These are phyloP conservation scores for Solanum dulcamara DNA, from an alignment of 257 asterid genomes.

Conservation along the genomic window DNA sequence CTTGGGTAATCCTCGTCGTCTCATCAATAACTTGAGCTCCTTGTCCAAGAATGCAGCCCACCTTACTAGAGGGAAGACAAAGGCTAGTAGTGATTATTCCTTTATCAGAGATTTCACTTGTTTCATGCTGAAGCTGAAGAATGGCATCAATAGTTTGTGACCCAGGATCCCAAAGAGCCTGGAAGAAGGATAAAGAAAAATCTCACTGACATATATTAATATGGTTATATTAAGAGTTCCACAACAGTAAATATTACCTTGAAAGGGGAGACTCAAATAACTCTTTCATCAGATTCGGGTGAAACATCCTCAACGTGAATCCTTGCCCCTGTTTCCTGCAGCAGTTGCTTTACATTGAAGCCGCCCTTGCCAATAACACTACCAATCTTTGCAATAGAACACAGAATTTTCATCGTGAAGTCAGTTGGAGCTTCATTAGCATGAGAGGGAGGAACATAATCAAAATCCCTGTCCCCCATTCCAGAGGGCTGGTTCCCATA, in stretches of 20 bases:
- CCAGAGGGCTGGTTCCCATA: too few relatives aligned
- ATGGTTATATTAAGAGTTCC: background rate
- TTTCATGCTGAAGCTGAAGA: slow-evolving; percentile 56
- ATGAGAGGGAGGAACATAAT: slow-evolving; percentile 29
- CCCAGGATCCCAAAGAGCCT: slow-evolving; percentile 48
- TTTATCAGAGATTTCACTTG: slow-evolving; percentile 45
- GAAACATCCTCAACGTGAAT: slow-evolving; percentile 43
- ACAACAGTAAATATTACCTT: slow-evolving; percentile 35
- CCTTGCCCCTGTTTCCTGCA: slow-evolving; percentile 60
- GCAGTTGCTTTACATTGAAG: slow-evolving; percentile 41
- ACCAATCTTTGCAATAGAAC: slow-evolving; percentile 59
- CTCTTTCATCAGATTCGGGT: slow-evolving; percentile 48
- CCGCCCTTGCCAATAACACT: slow-evolving; percentile 85
- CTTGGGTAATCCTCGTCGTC: slow-evolving; percentile 71
- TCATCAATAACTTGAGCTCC: slow-evolving; percentile 67
- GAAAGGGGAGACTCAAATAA: slow-evolving; percentile 46
- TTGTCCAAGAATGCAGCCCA: slow-evolving; percentile 81
- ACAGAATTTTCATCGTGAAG: slow-evolving; percentile 53
- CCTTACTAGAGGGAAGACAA: slow-evolving; percentile 56
- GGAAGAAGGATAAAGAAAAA: slow-evolving; percentile 9
- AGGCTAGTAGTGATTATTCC: slow-evolving; percentile 58
- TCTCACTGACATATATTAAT: slow-evolving; percentile 11
- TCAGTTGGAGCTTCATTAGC: slow-evolving; percentile 38
- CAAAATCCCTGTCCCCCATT: too few relatives aligned
- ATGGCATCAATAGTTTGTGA: slow-evolving; percentile 60